Conservation (phyloP, 2,329 filamentous ascomycete species). For the Mycosphaerella sp. region DNA sequence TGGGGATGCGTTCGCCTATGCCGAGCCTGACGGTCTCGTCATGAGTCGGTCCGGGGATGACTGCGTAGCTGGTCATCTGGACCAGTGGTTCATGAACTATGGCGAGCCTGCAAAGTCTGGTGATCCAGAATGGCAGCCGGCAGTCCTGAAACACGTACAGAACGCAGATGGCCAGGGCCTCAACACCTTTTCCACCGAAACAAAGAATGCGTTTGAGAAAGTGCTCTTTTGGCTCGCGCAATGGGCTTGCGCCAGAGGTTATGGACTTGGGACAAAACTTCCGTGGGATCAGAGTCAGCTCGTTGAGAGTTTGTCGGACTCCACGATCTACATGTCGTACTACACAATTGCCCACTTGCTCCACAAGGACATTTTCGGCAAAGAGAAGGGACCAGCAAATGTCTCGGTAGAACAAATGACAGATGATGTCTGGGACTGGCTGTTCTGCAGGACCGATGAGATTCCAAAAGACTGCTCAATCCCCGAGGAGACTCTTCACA, state of each 20-base stretch:
- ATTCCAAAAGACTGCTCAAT: conserved; percentile 59
- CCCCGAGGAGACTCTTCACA: conserved; percentile 63
- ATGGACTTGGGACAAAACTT: conserved; percentile 85
- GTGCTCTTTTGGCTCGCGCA: conserved; percentile 89
- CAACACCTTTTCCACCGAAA: conserved; percentile 66
- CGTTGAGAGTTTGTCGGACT: conserved; percentile 87
- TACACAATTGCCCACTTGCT: conserved; percentile 54
- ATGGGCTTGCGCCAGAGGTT: conserved; percentile 90
- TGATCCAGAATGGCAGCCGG: conserved; percentile 67
- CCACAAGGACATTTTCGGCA: conserved; percentile 76
- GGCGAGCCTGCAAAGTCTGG: conserved; percentile 61
- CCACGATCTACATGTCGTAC: conserved; percentile 85
- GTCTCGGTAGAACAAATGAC: conserved; percentile 81
- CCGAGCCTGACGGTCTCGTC: conserved; percentile 85
- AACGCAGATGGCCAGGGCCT: conserved; percentile 59
- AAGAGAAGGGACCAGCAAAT: conserved; percentile 59
- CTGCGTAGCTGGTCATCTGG: conserved; percentile 85
- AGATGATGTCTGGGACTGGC: conserved; percentile 93
- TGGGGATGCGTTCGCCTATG: conserved; percentile 80
- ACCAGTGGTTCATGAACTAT: conserved; percentile 98
- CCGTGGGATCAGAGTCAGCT: conserved; percentile 90
- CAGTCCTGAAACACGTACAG: conserved; percentile 65
- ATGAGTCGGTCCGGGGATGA: conserved; percentile 85
- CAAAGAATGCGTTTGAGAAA: conserved; percentile 61
- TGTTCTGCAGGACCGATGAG: conserved; percentile 73